A percentile compares a stretch with the other conserved stretches of the same genome.
phyloP scores from a whole-genome alignment of 441 rosid species.

The Populus hybrid region DNA sequence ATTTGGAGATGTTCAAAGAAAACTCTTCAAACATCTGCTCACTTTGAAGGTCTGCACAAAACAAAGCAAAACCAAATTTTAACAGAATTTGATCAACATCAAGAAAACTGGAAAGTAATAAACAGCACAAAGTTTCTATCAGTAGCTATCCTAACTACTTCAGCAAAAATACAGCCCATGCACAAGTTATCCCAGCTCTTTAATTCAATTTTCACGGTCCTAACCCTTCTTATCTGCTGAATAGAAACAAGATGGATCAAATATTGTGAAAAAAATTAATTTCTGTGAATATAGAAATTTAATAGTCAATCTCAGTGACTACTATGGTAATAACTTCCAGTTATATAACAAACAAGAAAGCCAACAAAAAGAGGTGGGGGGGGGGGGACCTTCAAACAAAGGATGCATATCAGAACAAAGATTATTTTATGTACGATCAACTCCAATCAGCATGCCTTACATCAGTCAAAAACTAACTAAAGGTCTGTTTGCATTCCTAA shows the following conservation, averaged over 20 bases:
- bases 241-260: not conserved
- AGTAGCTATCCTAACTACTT: not conserved
- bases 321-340: not conserved
- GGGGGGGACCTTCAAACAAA: not conserved
- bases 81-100: not conserved
- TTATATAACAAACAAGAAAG: not conserved
- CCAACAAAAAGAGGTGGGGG: not conserved
- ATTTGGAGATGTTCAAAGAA: conserved; percentile 48
- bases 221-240: not conserved
- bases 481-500: too few species aligned
- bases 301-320: not conserved
- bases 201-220: not conserved
- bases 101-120: not conserved
- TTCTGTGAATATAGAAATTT: not conserved
- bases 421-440: not conserved
- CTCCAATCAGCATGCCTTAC: not conserved
- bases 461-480: not conserved
- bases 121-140: conserved; percentile 3
- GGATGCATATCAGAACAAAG: not conserved
- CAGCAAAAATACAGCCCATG: not conserved
- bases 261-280: too few species aligned
- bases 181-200: not conserved
- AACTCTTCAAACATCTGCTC: conserved; percentile 36
- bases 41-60: conserved; percentile 44
- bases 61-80: conserved; percentile 1